Percentiles rank a stretch among this genome's conserved stretches.
These are phyloP conservation scores for Kazachstania africana DNA, from an alignment of 805 yeast genomes.

Conservation along the genomic window DNA sequence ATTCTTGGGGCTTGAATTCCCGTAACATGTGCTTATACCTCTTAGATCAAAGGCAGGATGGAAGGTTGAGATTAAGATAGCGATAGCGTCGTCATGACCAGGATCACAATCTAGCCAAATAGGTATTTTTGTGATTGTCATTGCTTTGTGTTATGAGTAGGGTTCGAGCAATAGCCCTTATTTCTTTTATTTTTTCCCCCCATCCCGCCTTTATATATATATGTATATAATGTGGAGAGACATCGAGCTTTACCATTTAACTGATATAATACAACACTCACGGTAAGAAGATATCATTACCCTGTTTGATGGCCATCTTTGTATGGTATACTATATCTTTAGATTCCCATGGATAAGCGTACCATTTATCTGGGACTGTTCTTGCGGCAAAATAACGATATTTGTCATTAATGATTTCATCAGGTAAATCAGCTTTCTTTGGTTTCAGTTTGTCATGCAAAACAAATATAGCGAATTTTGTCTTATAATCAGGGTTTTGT, in stretches of 20 bases:
- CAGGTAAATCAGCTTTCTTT: conserved; percentile 62
- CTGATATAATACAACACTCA: no score
- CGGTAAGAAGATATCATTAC: conserved; percentile 42
- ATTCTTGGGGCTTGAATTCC: conserved; percentile 50
- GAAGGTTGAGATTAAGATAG: conserved; percentile 50
- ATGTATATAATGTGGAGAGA: no score
- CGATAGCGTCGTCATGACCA: conserved; percentile 81
- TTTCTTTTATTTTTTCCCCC: no score
- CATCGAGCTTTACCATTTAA: no score
- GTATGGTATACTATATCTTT: conserved; percentile 66
- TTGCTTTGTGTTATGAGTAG: conserved; percentile 3
- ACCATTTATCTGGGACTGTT: conserved; percentile 70
- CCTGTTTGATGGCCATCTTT: conserved; percentile 60
- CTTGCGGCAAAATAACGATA: conserved; percentile 60
- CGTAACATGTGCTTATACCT: conserved; percentile 70
- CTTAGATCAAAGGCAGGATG: conserved; percentile 46
- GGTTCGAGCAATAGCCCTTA: no score
- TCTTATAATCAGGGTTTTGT: conserved; percentile 33
- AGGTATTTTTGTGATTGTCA: conserved; percentile 35
- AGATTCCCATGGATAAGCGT: conserved; percentile 82
- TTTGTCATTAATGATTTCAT: conserved; percentile 44
- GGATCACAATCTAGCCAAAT: conserved; percentile 90
- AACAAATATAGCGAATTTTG: conserved; percentile 66
- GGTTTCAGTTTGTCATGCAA: conserved; percentile 65
- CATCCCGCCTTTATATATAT: no score